Evolutionary conservation across 306 rosid genomes (phyloP), one percentile per base, ranked within the genome.

Genomic region (Gastrolobium bilobum): DNA sequence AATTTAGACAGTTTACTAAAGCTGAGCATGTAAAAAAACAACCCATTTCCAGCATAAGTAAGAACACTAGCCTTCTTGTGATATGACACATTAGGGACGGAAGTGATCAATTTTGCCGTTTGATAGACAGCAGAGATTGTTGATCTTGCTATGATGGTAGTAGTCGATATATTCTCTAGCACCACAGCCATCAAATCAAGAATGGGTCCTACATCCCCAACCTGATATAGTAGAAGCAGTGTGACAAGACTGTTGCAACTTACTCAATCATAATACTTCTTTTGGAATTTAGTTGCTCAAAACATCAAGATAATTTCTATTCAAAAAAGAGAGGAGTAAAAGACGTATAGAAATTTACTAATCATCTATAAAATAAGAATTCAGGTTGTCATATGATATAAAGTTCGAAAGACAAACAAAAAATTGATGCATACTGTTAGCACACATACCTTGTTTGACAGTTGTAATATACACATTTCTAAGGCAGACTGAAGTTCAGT

Each of bases 181-280:
- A 86, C 82, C 83, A 91, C 93, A 43, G 97, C 97, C 92, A 95
- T 83, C 97, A 83, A 77, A 86, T 93, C 98, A 73, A 93, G 97
- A 84, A 95, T 91, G 53, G 96, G 97, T 46, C 97, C 99, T 67
- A 85, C 88, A 89, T 93, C 98, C 51, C 97, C 99, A 31, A 95
- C 94, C 97, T 95, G 83, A 77, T 47, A 71, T 50, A 71, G 75
- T 57, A 46, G 79, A 67, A 38, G 76, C 48, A 42, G 68, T 62
- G 46, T 57, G 69, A 63, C 39, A 60, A 64, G 60, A 71, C 79
- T 68, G 38, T 26, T 1, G 67, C 80, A 71, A 79, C 65, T n/a
- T 38, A 76, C 56, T 29, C 61, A 75, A 60, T 52, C 54, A 64
- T 46, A 68, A 53, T 84, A 58, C 54, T 56, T 44, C 26, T 71